A percentile compares a stretch with the other conserved stretches of the same genome.
phyloP scores from a whole-genome alignment of 73 alveolate species.

The Breviolum minutum region DNA sequence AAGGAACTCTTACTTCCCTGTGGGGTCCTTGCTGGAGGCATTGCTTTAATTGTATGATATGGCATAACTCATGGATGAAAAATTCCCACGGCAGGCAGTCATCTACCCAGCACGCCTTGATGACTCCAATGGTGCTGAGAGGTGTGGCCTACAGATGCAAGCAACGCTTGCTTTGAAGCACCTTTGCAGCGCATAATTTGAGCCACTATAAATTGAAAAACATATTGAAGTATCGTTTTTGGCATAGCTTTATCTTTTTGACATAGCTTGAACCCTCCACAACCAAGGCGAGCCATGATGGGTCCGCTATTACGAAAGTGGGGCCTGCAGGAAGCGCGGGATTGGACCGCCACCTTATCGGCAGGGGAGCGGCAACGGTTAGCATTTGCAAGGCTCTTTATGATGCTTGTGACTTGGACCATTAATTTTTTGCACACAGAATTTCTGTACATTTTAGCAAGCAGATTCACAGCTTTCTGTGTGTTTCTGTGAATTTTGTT shows the following conservation, averaged over 20 bases:
- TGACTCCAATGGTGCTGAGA: conserved; percentile 24
- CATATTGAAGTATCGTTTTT: not conserved
- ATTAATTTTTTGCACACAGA: too few relatives aligned
- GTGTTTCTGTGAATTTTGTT: not conserved
- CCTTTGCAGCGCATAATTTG: not conserved
- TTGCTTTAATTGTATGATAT: not conserved
- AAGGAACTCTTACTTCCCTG: conserved; percentile 91
- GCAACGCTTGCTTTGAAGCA: conserved; percentile 61
- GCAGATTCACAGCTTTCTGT: not conserved
- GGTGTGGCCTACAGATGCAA: conserved; percentile 63
- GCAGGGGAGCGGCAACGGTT: conserved; percentile 92
- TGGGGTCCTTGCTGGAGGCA: conserved; percentile 81
- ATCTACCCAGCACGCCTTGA: conserved; percentile 54
- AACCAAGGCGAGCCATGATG: conserved; percentile 79
- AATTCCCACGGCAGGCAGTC: not conserved
- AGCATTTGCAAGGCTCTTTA: conserved; percentile 89
- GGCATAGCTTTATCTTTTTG: not conserved
- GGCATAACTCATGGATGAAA: not conserved
- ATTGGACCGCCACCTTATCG: conserved; percentile 72
- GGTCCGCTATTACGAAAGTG: conserved; percentile 50
- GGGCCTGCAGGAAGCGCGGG: conserved; percentile 93
- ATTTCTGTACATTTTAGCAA: not conserved
- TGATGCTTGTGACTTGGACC: conserved; percentile 52
- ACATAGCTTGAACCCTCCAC: not conserved
- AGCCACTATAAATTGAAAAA: not conserved